A percentile compares a stretch with the other conserved stretches of the same genome.
These are phyloP conservation scores for Paramyrothecium roridum DNA, from an alignment of 2,329 filamentous ascomycete species.

Conservation along the genomic window DNA sequence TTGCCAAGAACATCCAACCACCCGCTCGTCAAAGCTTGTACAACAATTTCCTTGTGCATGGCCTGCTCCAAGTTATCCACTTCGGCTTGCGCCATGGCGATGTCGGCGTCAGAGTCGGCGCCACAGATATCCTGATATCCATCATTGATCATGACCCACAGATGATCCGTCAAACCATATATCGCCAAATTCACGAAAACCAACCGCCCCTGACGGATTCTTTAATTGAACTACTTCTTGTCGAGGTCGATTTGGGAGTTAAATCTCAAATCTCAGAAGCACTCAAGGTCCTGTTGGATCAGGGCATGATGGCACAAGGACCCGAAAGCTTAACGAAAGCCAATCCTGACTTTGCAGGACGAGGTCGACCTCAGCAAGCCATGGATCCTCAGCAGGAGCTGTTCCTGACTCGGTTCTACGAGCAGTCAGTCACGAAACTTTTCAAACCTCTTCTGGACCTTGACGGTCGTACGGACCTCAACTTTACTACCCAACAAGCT, in stretches of 20 bases:
- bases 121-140: slow-evolving; percentile 88
- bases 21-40: slow-evolving; percentile 78
- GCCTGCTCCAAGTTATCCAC: slow-evolving; percentile 84
- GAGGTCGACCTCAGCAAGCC: slow-evolving; percentile 45
- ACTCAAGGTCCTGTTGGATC: slow-evolving; percentile 90
- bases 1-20: slow-evolving; percentile 91
- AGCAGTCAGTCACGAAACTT: slow-evolving; percentile 77
- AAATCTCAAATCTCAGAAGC: slow-evolving; percentile 95
- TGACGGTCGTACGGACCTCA: slow-evolving; percentile 64
- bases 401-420: slow-evolving; percentile 87
- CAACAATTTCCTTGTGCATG: slow-evolving; percentile 84
- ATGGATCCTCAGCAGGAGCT: slow-evolving; percentile 75
- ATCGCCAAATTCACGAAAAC: slow-evolving; percentile 86
- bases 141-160: slow-evolving; percentile 94
- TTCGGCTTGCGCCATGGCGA: slow-evolving; percentile 86
- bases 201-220: slow-evolving; percentile 85
- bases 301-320: slow-evolving; percentile 40
- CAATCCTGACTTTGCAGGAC: slow-evolving; percentile 65
- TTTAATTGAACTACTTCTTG: slow-evolving; percentile 83
- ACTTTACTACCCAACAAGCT: slow-evolving; percentile 77
- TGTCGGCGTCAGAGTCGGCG: slow-evolving; percentile 82
- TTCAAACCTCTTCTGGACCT: slow-evolving; percentile 85
- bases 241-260: slow-evolving; percentile 89
- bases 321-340: slow-evolving; percentile 59
- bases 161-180: slow-evolving; percentile 91